Evolutionary conservation across 2,329 filamentous ascomycete genomes (phyloP).

Genomic region (Alternaria sp.): DNA sequence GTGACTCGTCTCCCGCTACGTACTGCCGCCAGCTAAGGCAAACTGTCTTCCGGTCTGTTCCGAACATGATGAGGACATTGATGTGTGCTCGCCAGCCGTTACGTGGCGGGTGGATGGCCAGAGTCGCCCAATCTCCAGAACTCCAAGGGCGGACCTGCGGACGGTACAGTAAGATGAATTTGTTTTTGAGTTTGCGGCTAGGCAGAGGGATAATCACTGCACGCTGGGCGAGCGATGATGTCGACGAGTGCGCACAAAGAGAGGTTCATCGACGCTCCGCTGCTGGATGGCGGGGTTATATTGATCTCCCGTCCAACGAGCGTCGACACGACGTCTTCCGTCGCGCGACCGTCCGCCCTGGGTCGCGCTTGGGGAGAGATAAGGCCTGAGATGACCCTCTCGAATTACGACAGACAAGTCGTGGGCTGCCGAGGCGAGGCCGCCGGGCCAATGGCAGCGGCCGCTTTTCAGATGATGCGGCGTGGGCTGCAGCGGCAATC

Average conservation of each 20-base stretch:
- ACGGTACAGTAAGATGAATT: constrained; percentile 6
- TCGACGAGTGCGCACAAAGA: constrained; percentile 22
- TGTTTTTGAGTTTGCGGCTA: constrained; percentile 7
- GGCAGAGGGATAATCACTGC: constrained; percentile 8
- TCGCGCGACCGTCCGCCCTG: constrained; percentile 28
- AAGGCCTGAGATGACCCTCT: constrained; percentile 42
- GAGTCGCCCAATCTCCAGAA: constrained; percentile 8
- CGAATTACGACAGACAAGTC: constrained; percentile 44
- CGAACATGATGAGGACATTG: constrained; percentile 25
- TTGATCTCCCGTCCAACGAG: constrained; percentile 36
- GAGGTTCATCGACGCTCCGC: constrained; percentile 26
- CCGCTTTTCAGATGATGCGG: constrained; percentile 30
- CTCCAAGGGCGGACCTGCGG: neutral
- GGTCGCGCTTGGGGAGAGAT: constrained; percentile 32
- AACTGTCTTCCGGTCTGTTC: constrained; percentile 35
- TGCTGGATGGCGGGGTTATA: constrained; percentile 30
- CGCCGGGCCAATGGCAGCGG: constrained; percentile 36
- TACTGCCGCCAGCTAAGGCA: constrained; percentile 23
- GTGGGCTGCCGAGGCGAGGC: constrained; percentile 21
- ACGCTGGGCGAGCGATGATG: constrained; percentile 21
- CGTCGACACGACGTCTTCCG: constrained; percentile 7
- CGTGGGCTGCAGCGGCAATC: constrained; percentile 44
- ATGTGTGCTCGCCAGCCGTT: constrained; percentile 7
- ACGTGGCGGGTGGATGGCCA: constrained; percentile 16
- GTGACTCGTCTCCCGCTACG: constrained; percentile 41